Conservation (phyloP, 129 eudicot species). For the Ambrosia artemisiifolia region DNA sequence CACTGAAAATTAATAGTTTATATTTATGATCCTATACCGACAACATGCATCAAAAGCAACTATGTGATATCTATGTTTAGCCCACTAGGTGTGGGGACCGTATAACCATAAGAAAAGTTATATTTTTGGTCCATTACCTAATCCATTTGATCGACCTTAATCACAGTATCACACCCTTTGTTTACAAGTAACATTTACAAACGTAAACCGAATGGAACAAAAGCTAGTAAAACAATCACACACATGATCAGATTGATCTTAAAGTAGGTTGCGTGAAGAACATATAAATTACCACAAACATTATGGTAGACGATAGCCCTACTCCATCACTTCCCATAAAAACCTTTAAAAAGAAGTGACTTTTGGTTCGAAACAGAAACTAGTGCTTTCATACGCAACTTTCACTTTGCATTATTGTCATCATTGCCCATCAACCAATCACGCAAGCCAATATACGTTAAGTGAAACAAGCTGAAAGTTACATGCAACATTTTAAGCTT, state of each 20-base stretch:
- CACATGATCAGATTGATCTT: background rate
- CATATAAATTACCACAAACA: slow-evolving; percentile 14
- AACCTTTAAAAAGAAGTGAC: slow-evolving; percentile 28
- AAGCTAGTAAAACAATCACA: background rate
- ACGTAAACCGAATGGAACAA: background rate
- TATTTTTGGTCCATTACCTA: too few species aligned
- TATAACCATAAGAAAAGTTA: too few species aligned
- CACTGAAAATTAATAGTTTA: background rate
- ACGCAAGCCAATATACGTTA: background rate
- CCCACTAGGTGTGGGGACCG: background rate
- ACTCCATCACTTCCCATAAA: slow-evolving; percentile 18
- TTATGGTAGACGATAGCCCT: background rate
- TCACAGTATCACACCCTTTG: too few species aligned
- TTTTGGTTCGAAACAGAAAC: slow-evolving; percentile 22
- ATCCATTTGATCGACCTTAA: too few species aligned
- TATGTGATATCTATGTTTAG: background rate
- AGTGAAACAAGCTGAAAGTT: background rate
- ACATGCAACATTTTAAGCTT: background rate
- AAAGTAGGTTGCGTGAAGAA: slow-evolving; percentile 27
- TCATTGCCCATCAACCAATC: slow-evolving; percentile 23
- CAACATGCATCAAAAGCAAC: background rate
- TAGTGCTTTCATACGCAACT: slow-evolving; percentile 39
- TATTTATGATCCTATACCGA: too few species aligned
- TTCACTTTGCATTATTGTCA: slow-evolving; percentile 32
- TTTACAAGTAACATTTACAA: background rate